Evolutionary conservation across 345 rosid species (phyloP), one percentile per base, ranked within the genome.

Genomic region (Populus davidiana): DNA sequence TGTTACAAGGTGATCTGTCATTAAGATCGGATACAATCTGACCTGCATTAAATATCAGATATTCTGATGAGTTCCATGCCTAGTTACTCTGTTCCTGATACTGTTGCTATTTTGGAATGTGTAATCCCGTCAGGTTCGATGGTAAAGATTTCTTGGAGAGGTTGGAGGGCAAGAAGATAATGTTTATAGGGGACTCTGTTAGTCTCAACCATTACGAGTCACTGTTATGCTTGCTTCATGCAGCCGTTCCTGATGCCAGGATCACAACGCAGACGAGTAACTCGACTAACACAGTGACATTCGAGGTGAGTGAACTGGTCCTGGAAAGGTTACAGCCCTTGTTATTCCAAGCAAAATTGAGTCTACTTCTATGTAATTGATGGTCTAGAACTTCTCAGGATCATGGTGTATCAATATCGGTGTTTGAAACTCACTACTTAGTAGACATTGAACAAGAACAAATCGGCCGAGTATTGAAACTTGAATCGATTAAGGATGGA

Each of bases 171-270:
- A 90, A 91, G 83, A 85, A 79, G 81, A 84, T 91, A 0, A 88
- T 88, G 93, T 90, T 85, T 31, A 54, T 90, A 23, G 93, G 96
- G 20, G 96, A 91, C 81, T 91, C 96, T 0, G 23, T 91, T 0
- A 91, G 96, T 77, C 77, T 84, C 21, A 87, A 91, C 77, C 90
- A 88, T 2, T 88, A 83, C 84, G 91, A 91, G 41, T 91, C 96
- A 23, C 75, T 90, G 0, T 4, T 87, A 39, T 90, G 93, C 76
- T 68, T 90, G 78, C 89, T 91, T 68, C 87, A 88, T n/a, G 83
- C 90, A 35, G 87, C 90, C 35, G 82, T 79, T 7, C 92, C 87
- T n/a, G 25, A 77, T 49, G 78, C 92, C 61, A 79, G 23, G 14
- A 71, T 88, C 49, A 75, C 33, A 18, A 65, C 68, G 64, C 71